Base-by-base conservation (phyloP, 345 rosid genomes). In the Erysimum cheiranthoides region DNA sequence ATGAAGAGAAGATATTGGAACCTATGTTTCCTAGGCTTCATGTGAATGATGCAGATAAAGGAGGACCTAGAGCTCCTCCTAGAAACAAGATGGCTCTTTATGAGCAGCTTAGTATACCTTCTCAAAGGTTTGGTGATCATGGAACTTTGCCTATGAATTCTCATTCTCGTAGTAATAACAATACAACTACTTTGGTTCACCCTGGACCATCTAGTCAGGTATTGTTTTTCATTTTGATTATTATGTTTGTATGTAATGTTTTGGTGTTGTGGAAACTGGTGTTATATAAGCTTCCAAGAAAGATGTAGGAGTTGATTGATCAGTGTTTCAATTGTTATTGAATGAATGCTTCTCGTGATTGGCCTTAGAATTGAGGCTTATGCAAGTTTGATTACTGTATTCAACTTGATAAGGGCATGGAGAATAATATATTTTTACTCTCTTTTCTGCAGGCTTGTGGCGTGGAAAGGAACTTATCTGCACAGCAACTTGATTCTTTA, bases 51-150 rank as follows among this genome's bases (percentile, higher is more conserved):
- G 79, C 93, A 9, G 96, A 84, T 18, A 93, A 90, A 81, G 90
- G 97, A 79, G 97, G 98, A 60, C 97, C 96, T 8, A 90, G 96
- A 80, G 96, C 93, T n/a, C 98, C 98, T 69, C 97, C 98, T 18
- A 85, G 98, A 87, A 93, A 91, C 78, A 93, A 93, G 93, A 93
- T 93, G 98, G 98, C 98, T 42, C 98, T 91, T 32, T 93, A 93
- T 74, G 98, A 93, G 81, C 98, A 91, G 77, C 93, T 93, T 32
- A 86, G 88, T 66, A 84, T 87, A 49, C 97, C 98, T 73, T 87
- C 96, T 74, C 96, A 91, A 76, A 88, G 93, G 78, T 87, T 88
- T 74, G 81, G 64, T 67, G 75, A 76, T 52, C 79, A 77, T 40
- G 87, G 84, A 13, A 61, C 71, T 14, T 63, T 71, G 69, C 69